Percentiles rank a stretch among this genome's conserved stretches.
Evolutionary conservation across 2,329 filamentous ascomycete species (phyloP).

Genomic region (Colletotrichum siamense): DNA sequence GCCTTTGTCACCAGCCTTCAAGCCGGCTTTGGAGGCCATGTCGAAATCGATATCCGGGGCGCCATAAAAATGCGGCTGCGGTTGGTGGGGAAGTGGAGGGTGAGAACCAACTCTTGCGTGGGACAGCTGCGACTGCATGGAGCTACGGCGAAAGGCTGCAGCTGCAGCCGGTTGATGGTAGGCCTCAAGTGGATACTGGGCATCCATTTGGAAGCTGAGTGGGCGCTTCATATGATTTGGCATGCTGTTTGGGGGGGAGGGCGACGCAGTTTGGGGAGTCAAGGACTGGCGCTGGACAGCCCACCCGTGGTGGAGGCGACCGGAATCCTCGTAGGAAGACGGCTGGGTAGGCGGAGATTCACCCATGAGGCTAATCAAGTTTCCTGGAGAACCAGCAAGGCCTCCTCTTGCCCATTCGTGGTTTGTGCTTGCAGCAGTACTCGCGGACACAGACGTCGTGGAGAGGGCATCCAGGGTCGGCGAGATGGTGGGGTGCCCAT

Average conservation of each 20-base stretch:
- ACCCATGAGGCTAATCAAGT: constrained; percentile 55
- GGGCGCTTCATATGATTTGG: constrained; percentile 24
- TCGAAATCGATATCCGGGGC: constrained; percentile 78
- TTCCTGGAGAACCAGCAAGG: constrained; percentile 57
- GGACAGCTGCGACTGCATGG: constrained; percentile 56
- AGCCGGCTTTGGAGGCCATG: constrained; percentile 56
- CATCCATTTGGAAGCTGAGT: constrained; percentile 59
- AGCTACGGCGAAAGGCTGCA: constrained; percentile 48
- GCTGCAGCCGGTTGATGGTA: constrained; percentile 40
- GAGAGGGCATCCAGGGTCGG: constrained; percentile 55
- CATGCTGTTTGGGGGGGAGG: constrained; percentile 35
- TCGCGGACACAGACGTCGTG: constrained; percentile 53
- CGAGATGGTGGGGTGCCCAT: constrained; percentile 49
- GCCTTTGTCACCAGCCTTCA: constrained; percentile 70
- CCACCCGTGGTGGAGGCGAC: constrained; percentile 49
- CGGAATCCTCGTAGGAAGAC: constrained; percentile 56
- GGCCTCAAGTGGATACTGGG: constrained; percentile 46
- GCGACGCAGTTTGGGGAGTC: constrained; percentile 49
- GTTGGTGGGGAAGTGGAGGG: constrained; percentile 75
- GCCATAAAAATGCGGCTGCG: constrained; percentile 79
- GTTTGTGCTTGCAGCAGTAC: constrained; percentile 51
- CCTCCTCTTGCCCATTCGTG: constrained; percentile 51
- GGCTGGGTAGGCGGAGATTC: constrained; percentile 60
- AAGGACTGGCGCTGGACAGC: constrained; percentile 51
- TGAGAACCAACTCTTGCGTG: constrained; percentile 52